Percentiles rank a stretch among this genome's conserved stretches.
These are phyloP conservation scores for Colletotrichum sp. DNA, from an alignment of 2,329 filamentous ascomycete species.

Conservation along the genomic window DNA sequence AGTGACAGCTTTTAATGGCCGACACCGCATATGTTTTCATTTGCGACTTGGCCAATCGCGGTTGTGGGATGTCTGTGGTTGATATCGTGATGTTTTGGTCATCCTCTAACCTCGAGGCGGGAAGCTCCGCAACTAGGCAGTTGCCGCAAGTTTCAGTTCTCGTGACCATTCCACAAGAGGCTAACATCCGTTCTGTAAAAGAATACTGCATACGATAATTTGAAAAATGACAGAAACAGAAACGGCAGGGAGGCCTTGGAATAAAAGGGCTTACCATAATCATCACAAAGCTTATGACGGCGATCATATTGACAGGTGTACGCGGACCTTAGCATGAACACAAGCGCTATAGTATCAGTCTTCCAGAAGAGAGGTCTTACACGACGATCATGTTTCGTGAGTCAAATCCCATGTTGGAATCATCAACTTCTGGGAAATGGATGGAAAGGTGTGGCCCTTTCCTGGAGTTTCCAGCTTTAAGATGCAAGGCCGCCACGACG, in stretches of 20 bases:
- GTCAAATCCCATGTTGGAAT: not conserved
- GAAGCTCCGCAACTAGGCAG: not conserved
- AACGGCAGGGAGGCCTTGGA: not conserved
- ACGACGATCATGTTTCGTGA: not conserved
- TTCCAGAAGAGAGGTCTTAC: not conserved
- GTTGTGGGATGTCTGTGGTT: not conserved
- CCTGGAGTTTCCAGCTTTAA: not conserved
- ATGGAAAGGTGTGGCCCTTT: not conserved
- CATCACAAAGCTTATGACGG: not conserved
- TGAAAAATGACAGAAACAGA: not conserved
- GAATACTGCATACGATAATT: not conserved
- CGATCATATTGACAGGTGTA: not conserved
- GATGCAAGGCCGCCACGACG: not conserved
- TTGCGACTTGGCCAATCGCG: not conserved
- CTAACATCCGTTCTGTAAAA: not conserved
- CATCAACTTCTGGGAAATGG: not conserved
- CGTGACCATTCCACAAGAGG: not conserved
- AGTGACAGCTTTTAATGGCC: not conserved
- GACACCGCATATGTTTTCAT: not conserved
- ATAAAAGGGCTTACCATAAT: not conserved
- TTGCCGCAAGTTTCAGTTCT: not conserved
- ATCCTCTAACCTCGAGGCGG: not conserved
- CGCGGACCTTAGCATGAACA: not conserved
- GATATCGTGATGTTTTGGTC: not conserved
- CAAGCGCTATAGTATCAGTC: not conserved